These are phyloP conservation scores for Geum urbanum DNA, from an alignment of 306 rosid genomes.

Conservation along the genomic window DNA sequence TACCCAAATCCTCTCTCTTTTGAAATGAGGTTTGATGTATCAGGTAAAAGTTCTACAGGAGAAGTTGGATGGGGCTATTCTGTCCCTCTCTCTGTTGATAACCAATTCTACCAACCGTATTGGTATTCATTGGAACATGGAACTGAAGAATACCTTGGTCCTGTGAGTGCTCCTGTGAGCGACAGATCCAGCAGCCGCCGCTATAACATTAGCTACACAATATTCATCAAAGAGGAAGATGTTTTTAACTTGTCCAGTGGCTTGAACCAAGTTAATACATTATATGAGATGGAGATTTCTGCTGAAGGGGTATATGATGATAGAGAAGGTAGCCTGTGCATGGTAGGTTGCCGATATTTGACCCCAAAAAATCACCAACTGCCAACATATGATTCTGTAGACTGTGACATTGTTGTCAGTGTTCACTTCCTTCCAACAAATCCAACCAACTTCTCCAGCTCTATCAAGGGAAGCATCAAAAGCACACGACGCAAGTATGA, in stretches of 20 bases:
- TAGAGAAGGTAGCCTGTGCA: conserved; percentile 47
- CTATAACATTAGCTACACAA: background rate
- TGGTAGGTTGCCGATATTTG: conserved; percentile 50
- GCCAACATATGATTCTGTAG: conserved; percentile 26
- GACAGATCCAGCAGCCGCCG: background rate
- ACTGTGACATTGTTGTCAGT: conserved; percentile 46
- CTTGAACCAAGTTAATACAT: background rate
- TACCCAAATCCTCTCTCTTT: background rate
- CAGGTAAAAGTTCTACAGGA: background rate
- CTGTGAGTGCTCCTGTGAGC: background rate
- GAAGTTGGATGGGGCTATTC: background rate
- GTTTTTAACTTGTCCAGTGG: background rate
- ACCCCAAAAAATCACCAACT: background rate
- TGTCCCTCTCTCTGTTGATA: background rate
- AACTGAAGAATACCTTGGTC: background rate
- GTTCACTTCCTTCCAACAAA: conserved; percentile 41
- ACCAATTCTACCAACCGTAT: background rate
- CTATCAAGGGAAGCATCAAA: conserved; percentile 36
- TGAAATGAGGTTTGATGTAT: background rate
- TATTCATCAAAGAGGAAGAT: background rate
- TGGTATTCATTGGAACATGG: background rate
- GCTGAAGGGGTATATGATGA: conserved; percentile 60
- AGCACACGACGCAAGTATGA: conserved; percentile 38
- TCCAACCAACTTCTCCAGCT: background rate
- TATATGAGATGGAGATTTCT: conserved; percentile 17